phyloP scores from a whole-genome alignment of 331 rosid species.

The Spiraea crenata region DNA sequence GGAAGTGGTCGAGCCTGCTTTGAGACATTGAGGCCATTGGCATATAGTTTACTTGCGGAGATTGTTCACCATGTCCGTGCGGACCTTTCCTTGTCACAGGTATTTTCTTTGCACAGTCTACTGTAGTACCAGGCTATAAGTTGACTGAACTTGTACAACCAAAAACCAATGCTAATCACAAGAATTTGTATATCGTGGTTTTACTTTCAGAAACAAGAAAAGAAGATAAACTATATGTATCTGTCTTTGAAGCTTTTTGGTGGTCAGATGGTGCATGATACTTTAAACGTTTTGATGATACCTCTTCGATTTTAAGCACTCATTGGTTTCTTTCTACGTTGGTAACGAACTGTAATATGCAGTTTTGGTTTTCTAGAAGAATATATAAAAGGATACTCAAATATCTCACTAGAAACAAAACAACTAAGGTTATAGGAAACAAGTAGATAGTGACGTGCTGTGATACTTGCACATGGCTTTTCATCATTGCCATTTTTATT shows the following conservation, averaged over 20 bases:
- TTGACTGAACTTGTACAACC: not conserved
- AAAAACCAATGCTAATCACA: not conserved
- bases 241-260: too few relatives aligned
- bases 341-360: not conserved
- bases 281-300: not conserved
- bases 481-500: not conserved
- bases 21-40: conserved; percentile 94
- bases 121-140: not conserved
- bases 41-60: conserved; percentile 95
- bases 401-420: not conserved
- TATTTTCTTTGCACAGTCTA: conserved; percentile 23
- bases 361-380: not conserved
- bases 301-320: not conserved
- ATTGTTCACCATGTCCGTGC: conserved; percentile 98
- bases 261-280: too few relatives aligned
- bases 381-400: not conserved
- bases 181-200: not conserved
- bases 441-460: too few relatives aligned
- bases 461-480: not conserved
- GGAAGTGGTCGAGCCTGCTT: conserved; percentile 98
- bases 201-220: too few relatives aligned
- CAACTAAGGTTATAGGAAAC: too few relatives aligned
- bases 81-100: conserved; percentile 91
- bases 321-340: not conserved
- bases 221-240: too few relatives aligned